A percentile compares a stretch with the other conserved stretches of the same genome.
These are phyloP conservation scores for Russula griseocarnosa DNA, from an alignment of 768 basidiomycete genomes.

Conservation along the genomic window DNA sequence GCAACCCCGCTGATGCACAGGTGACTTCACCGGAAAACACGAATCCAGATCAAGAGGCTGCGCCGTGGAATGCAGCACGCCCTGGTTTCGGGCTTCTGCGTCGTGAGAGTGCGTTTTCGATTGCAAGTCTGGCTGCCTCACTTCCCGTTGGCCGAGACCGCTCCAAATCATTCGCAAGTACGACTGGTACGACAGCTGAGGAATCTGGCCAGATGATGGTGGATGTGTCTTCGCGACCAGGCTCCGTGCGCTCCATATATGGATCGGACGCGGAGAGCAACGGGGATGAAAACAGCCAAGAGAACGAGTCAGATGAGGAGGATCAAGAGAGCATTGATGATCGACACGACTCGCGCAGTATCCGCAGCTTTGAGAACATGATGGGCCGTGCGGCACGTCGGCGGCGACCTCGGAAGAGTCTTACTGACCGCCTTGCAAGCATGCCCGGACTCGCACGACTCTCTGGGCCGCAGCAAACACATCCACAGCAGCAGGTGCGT, in stretches of 20 bases:
- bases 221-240: slow-evolving; percentile 52
- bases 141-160: slow-evolving; percentile 52
- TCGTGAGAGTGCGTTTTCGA: slow-evolving; percentile 77
- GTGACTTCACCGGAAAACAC: slow-evolving; percentile 16
- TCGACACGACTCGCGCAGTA: slow-evolving; percentile 62
- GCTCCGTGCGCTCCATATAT: slow-evolving; percentile 41
- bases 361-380: slow-evolving; percentile 86
- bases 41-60: slow-evolving; percentile 32
- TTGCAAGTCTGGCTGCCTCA: slow-evolving; percentile 66
- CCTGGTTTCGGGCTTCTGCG: slow-evolving; percentile 66
- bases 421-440: slow-evolving; percentile 78
- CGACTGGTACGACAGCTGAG: slow-evolving; percentile 31
- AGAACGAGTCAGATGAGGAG: slow-evolving; percentile 41
- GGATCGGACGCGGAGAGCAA: slow-evolving; percentile 35
- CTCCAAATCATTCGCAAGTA: slow-evolving; percentile 31
- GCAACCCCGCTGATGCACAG: slow-evolving; percentile 34
- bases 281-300: slow-evolving; percentile 38
- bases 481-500: slow-evolving; percentile 10
- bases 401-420: slow-evolving; percentile 51
- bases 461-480: slow-evolving; percentile 28
- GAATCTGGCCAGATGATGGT: slow-evolving; percentile 52
- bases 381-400: slow-evolving; percentile 41
- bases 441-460: slow-evolving; percentile 58
- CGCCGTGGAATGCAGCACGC: slow-evolving; percentile 43
- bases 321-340: slow-evolving; percentile 39